phyloP scores from a whole-genome alignment of 495 filamentous ascomycete genomes.

The Aspergillus campestris region DNA sequence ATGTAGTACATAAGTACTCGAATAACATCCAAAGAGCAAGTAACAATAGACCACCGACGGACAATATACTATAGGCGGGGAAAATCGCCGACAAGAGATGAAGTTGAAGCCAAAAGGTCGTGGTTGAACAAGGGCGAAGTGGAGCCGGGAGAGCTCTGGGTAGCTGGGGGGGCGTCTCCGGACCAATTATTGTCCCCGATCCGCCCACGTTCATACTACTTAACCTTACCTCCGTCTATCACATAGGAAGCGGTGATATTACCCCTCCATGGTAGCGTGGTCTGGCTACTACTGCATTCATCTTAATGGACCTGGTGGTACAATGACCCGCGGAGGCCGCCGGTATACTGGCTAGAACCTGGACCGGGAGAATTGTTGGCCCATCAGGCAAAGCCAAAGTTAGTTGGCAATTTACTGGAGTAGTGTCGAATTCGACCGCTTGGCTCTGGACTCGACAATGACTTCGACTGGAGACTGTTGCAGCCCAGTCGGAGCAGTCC shows the following conservation, averaged over 20 bases:
- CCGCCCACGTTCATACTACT: slow-evolving; percentile 8
- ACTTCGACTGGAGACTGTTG: too few species aligned
- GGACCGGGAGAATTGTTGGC: too few species aligned
- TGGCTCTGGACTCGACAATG: too few species aligned
- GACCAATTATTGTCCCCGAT: slow-evolving; percentile 2
- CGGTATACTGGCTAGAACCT: not conserved
- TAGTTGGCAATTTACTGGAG: too few species aligned
- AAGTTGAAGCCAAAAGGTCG: slow-evolving; percentile 3
- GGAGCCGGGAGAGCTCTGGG: slow-evolving; percentile 9
- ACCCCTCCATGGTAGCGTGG: not conserved
- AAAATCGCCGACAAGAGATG: slow-evolving; percentile 1
- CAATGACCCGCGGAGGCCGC: too few species aligned
- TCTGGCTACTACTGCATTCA: not conserved
- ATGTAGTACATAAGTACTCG: too few species aligned
- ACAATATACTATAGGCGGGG: not conserved
- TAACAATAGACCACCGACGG: too few species aligned
- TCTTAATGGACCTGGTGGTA: too few species aligned
- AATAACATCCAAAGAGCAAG: too few species aligned
- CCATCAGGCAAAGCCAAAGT: too few species aligned
- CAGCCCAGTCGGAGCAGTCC: too few species aligned
- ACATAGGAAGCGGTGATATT: not conserved
- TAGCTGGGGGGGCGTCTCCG: slow-evolving; percentile 4
- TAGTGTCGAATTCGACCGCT: too few species aligned
- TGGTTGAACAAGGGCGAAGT: not conserved
- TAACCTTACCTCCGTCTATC: not conserved